Evolutionary conservation across 2,329 filamentous ascomycete genomes (phyloP).

Genomic region (Fusarium temperatum): DNA sequence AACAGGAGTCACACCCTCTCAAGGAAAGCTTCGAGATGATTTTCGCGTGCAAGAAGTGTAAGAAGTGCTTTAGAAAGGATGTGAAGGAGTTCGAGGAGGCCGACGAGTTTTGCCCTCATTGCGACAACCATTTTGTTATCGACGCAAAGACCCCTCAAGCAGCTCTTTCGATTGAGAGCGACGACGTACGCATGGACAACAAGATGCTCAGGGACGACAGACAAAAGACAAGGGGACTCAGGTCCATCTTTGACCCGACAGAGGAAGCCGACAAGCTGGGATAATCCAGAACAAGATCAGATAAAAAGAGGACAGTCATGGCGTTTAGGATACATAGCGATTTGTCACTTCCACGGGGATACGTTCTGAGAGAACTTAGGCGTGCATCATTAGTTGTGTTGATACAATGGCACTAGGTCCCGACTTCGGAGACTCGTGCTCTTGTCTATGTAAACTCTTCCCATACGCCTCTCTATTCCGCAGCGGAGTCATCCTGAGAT

Average conservation of each 20-base stretch:
- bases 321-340: conserved; percentile 45
- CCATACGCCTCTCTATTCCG: conserved; percentile 44
- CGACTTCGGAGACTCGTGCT: conserved; percentile 39
- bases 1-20: conserved; percentile 80
- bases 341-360: conserved; percentile 32
- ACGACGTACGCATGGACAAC: conserved; percentile 85
- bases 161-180: conserved; percentile 86
- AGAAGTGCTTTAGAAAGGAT: conserved; percentile 97
- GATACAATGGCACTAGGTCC: conserved; percentile 48
- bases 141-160: conserved; percentile 88
- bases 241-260: conserved; percentile 80
- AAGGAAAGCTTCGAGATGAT: conserved; percentile 85
- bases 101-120: conserved; percentile 98
- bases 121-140: conserved; percentile 97
- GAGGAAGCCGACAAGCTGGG: conserved; percentile 80
- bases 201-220: conserved; percentile 95
- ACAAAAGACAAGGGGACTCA: conserved; percentile 61
- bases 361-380: conserved; percentile 25
- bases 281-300: conserved; percentile 52
- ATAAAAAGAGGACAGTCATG: conserved; percentile 26
- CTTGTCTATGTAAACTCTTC: conserved; percentile 39
- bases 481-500: conserved; percentile 55
- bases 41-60: conserved; percentile 99
- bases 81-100: conserved; percentile 91
- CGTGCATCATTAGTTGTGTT: conserved; percentile 48